Evolutionary conservation across 352 stramenopile genomes (phyloP), one percentile per base, ranked within the genome.

Genomic region (Phytophthora pistaciae): DNA sequence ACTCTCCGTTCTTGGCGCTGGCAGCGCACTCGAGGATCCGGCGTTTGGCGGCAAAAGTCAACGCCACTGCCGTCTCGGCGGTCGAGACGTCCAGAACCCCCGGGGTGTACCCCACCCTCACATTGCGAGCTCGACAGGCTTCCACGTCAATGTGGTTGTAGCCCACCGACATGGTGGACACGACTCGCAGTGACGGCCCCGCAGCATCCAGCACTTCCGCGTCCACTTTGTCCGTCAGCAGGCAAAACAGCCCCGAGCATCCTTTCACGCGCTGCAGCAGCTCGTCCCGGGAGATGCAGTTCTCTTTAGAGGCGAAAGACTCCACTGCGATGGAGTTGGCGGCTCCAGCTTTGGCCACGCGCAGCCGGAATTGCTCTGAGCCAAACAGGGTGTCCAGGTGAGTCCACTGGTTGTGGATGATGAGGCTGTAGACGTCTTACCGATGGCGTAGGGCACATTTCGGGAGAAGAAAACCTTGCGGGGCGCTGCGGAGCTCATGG

Each of bases 131-230:
- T 57, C 84, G 70, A 55, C 89, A 97, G 36, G 87, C 87, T 13
- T 90, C 74, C 3, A 97, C 72, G 56, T 97, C 91, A 70, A 98
- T 96, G 72, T 98, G 92, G 82, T 98, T 95, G 60, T 93, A 87
- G 58, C 93, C 93, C 6, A 96, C 92, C 23, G 87, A 97, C 89
- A 98, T 93, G 46, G 93, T 97, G 60, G 67, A 94, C 29, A 92
- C 87, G 14, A 93, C 85, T 36, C 82, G 82, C 23, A 94, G 75
- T 27, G 78, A 77, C 9, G 82, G 76, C 1, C 88, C 88, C 31
- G 84, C 84, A 6, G 68, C 70, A 21, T 83, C 81, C 44, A 94
- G 70, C 54, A 93, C 63, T 63, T 91, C 86, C n/a, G 66, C 76
- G 63, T 94, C 86, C 66, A 95, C 79, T 40, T 79, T 82, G 58